Base-by-base conservation (phyloP, 805 yeast species). In the Kregervanrija delftensis region DNA sequence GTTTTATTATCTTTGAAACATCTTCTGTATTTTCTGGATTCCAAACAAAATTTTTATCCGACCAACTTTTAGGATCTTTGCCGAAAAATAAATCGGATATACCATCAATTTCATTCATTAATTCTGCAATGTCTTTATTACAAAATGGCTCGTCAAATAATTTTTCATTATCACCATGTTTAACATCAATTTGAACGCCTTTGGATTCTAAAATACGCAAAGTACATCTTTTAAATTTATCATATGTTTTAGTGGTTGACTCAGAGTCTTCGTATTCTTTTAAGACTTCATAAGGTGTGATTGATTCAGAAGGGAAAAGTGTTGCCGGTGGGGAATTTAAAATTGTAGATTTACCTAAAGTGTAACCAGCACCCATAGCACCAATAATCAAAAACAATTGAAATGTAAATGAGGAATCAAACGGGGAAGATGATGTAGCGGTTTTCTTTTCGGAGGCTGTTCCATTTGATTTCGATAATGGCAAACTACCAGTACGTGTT, bases 301-400 rank as follows among this genome's bases (percentile, higher is more conserved):
- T 52, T 10, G 64, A 59, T 4, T 52, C 55, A 10, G 51, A 16
- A 3, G 66, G 66, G 35, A 60, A 61, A 39, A 59, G 37, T 32
- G 58, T 57, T 10, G 56, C 50, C 1, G 66, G 66, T 5, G 64
- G 60, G 11, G 54, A 48, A 30, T 57, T 51, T 15, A 53, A 31
- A 6, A 53, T 41, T 3, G 49, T 43, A 3, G 59, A 49, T 43
- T 60, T 60, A 14, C 66, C 66, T 5, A 61, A 41, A 2, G 61
- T 52, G 38, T 60, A 60, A 3, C 66, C 66, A 2, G 64, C 63
- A n/a, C 63, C 65, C 63, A 61, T 58, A 0, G 66, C 56, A 11
- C 57, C 60, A 8, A 60, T 54, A 14, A 60, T 37, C 11, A 61
- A 34, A 35, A 61, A 58, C 33, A 58, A 28, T 36, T 59, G 64